Base-by-base conservation (phyloP, 805 yeast genomes). In the Kodamaea nitidulidarum region DNA sequence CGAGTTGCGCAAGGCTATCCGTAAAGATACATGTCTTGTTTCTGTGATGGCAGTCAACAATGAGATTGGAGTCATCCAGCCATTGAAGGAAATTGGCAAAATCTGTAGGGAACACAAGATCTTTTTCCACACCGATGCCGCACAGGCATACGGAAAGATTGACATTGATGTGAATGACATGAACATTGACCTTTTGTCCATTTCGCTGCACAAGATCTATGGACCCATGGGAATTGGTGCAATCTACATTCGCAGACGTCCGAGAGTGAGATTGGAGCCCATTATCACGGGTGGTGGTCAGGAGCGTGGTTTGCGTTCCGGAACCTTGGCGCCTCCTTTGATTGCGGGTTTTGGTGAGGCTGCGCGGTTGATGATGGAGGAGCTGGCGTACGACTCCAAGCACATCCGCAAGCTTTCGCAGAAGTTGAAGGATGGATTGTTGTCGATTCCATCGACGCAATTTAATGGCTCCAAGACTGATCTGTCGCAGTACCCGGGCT, bases 181-280 rank as follows among this genome's bases (percentile, higher is more conserved):
- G 81, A 90, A 93, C 61, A 86, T 93, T 51, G 98, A 93, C 63
- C 67, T 91, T 49, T 71, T 93, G 81, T 88, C 96, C 15, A 84
- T 93, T 45, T 87, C 96, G 1, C 90, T 96, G 2, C 98, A 93
- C 67, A 93, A 93, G 69, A 82, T 93, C 46, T 93, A 93, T 65
- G 98, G 98, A 4, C 98, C 98, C 50, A 93, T 83, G 78, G 98
- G 98, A 46, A 78, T 88, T 44, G 98, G 98, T 55, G 98, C 98
- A 7, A 73, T 90, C 51, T 93, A 76, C 57, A 91, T 93, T 28
- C 81, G 98, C 68, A 85, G 98, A 75, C 83, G 98, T 65, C 98
- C 98, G 46, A 82, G 98, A 67, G 98, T 93, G 36, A 84, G 98
- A 75, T 61, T 93, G 45, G 97, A 90, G 48, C 96, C 98, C 15